Conservation (phyloP, 306 rosid genomes). For the Calophaca sinica region DNA sequence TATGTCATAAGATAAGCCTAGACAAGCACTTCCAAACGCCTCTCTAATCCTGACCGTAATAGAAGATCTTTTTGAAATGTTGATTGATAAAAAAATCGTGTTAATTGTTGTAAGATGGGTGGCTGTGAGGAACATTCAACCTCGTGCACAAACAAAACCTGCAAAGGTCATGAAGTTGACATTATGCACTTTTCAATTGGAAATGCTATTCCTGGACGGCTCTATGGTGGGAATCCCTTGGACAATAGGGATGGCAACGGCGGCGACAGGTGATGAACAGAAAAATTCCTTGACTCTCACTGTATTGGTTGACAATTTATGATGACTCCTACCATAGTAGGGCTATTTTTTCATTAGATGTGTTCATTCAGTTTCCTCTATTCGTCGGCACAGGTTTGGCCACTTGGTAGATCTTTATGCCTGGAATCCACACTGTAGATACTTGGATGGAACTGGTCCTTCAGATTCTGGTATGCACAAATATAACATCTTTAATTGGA, state of each 20-base stretch:
- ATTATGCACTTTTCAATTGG: slow-evolving; percentile 95
- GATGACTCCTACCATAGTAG: slow-evolving; percentile 14
- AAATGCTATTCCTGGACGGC: slow-evolving; percentile 91
- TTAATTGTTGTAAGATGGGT: slow-evolving; percentile 76
- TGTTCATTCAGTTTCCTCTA: slow-evolving; percentile 24
- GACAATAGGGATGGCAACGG: slow-evolving; percentile 80
- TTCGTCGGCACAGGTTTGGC: slow-evolving; percentile 70
- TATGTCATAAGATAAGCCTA: neutral
- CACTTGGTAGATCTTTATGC: slow-evolving; percentile 91
- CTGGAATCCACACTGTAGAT: slow-evolving; percentile 96
- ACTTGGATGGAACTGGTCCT: slow-evolving; percentile 87
- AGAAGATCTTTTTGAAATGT: slow-evolving; percentile 6
- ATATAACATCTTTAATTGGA: slow-evolving; percentile 17
- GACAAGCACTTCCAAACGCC: neutral
- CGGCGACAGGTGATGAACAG: slow-evolving; percentile 73
- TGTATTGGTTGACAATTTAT: slow-evolving; percentile 26
- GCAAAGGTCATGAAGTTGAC: slow-evolving; percentile 95
- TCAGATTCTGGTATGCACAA: slow-evolving; percentile 61
- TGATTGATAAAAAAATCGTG: slow-evolving; percentile 35
- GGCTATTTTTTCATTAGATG: slow-evolving; percentile 5
- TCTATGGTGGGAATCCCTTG: slow-evolving; percentile 83
- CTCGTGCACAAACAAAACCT: slow-evolving; percentile 83
- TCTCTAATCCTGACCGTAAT: neutral
- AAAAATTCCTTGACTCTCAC: slow-evolving; percentile 34
- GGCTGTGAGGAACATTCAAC: slow-evolving; percentile 75